Evolutionary conservation across 306 rosid species (phyloP).

Genomic region (Cicer pinnatifidum): DNA sequence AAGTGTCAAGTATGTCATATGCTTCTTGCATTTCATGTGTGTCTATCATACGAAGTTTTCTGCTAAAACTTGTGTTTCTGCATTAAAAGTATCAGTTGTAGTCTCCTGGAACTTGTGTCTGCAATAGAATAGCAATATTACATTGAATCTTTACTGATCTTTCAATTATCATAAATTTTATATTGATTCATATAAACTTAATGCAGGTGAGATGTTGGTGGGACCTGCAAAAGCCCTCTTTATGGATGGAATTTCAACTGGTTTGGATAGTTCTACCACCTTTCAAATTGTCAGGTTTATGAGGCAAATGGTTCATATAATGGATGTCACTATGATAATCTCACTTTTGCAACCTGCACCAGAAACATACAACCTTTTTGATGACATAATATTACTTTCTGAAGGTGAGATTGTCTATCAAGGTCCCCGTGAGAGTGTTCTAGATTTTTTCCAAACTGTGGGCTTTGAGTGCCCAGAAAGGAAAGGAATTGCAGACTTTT

Average conservation of each 20-base stretch:
- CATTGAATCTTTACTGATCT: neutral
- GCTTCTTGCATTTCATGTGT: neutral
- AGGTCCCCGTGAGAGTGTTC: constrained; percentile 60
- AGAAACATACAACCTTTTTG: constrained; percentile 67
- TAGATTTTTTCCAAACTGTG: constrained; percentile 54
- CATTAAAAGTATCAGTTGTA: no score
- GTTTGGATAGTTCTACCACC: constrained; percentile 76
- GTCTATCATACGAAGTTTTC: no score
- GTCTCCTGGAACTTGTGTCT: no score
- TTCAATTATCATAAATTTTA: constrained; percentile 9
- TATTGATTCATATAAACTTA: constrained; percentile 4
- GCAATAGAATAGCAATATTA: neutral
- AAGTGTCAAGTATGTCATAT: constrained; percentile 24
- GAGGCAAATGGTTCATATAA: constrained; percentile 74
- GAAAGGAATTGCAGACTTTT: constrained; percentile 73
- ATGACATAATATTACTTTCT: constrained; percentile 67
- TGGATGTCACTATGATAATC: constrained; percentile 67
- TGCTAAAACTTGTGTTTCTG: no score
- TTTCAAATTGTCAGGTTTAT: constrained; percentile 65
- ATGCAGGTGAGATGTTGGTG: constrained; percentile 71
- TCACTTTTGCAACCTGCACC: constrained; percentile 84
- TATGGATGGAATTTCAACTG: constrained; percentile 83
- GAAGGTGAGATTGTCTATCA: constrained; percentile 75
- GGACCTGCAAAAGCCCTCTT: constrained; percentile 75
- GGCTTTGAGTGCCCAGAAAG: constrained; percentile 75